phyloP scores from a whole-genome alignment of 305 asterid species.

The Withania somnifera region DNA sequence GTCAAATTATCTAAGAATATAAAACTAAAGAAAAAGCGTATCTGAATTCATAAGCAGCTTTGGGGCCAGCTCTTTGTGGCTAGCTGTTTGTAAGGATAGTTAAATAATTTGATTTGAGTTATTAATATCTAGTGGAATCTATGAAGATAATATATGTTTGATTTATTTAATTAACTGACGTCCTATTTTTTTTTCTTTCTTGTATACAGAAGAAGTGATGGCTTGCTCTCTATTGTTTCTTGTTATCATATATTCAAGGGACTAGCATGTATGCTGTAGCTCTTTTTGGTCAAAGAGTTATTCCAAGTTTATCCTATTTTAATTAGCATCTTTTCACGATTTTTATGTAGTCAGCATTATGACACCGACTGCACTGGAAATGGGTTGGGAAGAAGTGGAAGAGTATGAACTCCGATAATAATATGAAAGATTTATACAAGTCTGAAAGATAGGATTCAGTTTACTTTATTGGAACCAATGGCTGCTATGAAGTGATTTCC shows the following conservation, averaged over 20 bases:
- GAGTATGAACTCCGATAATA: conserved; percentile 24
- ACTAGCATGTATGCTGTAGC: conserved; percentile 47
- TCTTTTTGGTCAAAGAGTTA: conserved; percentile 31
- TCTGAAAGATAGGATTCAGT: conserved; percentile 11
- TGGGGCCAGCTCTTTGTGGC: too few relatives aligned
- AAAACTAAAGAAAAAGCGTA: too few relatives aligned
- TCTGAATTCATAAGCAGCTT: too few relatives aligned
- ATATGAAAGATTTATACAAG: conserved; percentile 28
- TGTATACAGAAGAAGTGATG: conserved; percentile 3
- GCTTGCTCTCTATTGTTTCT: not conserved
- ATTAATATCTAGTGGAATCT: not conserved
- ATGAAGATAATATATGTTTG: not conserved
- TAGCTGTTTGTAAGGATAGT: not conserved
- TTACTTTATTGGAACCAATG: conserved; percentile 10
- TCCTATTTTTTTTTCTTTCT: not conserved
- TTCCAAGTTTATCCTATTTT: conserved; percentile 22
- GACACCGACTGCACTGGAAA: conserved; percentile 37
- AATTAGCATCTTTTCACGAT: conserved; percentile 32
- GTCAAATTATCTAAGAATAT: too few relatives aligned
- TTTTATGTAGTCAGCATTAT: conserved; percentile 25
- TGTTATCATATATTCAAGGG: not conserved
- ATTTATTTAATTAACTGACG: not conserved
- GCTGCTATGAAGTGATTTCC: conserved; percentile 6
- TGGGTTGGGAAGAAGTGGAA: conserved; percentile 52
- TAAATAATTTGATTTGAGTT: not conserved